These are phyloP conservation scores for Lepiota venenata DNA, from an alignment of 768 basidiomycete species.

Conservation along the genomic window DNA sequence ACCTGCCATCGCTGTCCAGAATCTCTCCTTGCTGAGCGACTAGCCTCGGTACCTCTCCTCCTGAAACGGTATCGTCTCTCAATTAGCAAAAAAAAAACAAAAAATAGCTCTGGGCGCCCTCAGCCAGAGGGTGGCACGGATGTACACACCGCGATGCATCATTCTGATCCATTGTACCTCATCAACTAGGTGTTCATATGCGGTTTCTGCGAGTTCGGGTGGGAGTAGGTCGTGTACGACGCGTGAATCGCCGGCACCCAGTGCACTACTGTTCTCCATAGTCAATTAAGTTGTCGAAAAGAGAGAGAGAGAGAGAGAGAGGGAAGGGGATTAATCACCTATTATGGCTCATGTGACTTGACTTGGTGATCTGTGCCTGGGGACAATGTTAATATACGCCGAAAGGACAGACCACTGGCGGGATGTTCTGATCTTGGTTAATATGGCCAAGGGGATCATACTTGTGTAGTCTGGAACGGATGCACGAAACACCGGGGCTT, in stretches of 20 bases:
- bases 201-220: slow-evolving; percentile 45
- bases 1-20: slow-evolving; percentile 35
- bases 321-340: too few relatives aligned
- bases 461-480: too few relatives aligned
- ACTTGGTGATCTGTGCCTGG: too few relatives aligned
- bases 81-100: too few relatives aligned
- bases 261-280: slow-evolving; percentile 4
- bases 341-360: too few relatives aligned
- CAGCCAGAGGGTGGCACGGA: not conserved
- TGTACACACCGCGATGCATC: slow-evolving; percentile 63
- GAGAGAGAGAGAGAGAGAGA: too few relatives aligned
- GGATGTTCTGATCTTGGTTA: too few relatives aligned
- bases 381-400: too few relatives aligned
- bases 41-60: slow-evolving; percentile 52
- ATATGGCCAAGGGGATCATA: too few relatives aligned
- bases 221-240: slow-evolving; percentile 60
- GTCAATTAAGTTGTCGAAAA: too few relatives aligned
- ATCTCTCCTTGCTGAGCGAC: slow-evolving; percentile 35
- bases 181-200: slow-evolving; percentile 53
- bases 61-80: slow-evolving; percentile 28
- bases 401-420: too few relatives aligned
- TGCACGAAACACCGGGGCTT: too few relatives aligned
- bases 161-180: slow-evolving; percentile 76
- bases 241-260: slow-evolving; percentile 69
- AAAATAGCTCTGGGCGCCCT: not conserved